phyloP scores from a whole-genome alignment of 1,139 yeast species.

The Yamadazyma buinensis region DNA sequence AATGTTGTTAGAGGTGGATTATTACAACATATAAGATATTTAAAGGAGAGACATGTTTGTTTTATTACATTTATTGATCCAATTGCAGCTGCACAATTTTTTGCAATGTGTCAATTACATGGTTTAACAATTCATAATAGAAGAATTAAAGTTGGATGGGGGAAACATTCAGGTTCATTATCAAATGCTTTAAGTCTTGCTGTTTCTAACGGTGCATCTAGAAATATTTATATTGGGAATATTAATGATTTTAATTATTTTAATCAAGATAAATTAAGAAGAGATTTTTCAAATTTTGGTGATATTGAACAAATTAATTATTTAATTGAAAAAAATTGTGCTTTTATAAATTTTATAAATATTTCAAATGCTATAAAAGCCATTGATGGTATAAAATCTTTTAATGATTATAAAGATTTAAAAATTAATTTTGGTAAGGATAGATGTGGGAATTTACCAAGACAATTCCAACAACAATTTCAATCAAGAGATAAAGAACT shows the following conservation, averaged over 20 bases:
- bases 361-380: slow-evolving; percentile 83
- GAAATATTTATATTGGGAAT: slow-evolving; percentile 86
- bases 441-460: slow-evolving; percentile 84
- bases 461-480: slow-evolving; percentile 33
- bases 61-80: slow-evolving; percentile 91
- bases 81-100: slow-evolving; percentile 89
- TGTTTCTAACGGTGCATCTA: slow-evolving; percentile 89
- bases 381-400: slow-evolving; percentile 56
- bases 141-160: slow-evolving; percentile 92
- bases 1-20: slow-evolving; percentile 92
- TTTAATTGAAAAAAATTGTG: slow-evolving; percentile 75
- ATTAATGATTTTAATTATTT: slow-evolving; percentile 47
- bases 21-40: slow-evolving; percentile 66
- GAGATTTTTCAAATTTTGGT: slow-evolving; percentile 72
- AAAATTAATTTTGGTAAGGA: slow-evolving; percentile 86
- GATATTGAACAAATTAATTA: slow-evolving; percentile 77
- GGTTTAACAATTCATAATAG: slow-evolving; percentile 79
- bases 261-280: slow-evolving; percentile 52
- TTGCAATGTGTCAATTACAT: slow-evolving; percentile 80
- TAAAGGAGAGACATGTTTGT: slow-evolving; percentile 82
- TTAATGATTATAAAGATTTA: slow-evolving; percentile 52
- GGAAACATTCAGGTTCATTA: slow-evolving; percentile 88
- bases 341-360: slow-evolving; percentile 75
- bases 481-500: not conserved
- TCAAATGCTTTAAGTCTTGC: slow-evolving; percentile 78